Evolutionary conservation across 2,329 filamentous ascomycete species (phyloP).

Genomic region (Monosporascus cannonballus): DNA sequence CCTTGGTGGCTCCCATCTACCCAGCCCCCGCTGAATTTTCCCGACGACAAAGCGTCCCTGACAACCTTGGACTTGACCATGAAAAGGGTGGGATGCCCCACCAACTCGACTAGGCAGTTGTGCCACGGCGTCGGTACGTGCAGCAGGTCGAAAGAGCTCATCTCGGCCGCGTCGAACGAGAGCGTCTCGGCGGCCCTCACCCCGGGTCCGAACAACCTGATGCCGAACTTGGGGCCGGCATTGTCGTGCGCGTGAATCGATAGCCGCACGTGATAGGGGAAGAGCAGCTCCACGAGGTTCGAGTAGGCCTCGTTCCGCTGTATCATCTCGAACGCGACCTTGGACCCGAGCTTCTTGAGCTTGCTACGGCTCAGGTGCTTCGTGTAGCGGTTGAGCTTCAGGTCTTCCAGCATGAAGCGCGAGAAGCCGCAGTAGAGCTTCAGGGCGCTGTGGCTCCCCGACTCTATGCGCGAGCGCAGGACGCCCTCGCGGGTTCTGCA

Average conservation of each 20-base stretch:
- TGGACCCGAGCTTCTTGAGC: constrained; percentile 23
- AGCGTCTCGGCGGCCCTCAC: constrained; percentile 20
- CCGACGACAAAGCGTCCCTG: constrained; percentile 8
- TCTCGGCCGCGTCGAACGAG: constrained; percentile 2
- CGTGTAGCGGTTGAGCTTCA: constrained; percentile 20
- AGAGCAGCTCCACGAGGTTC: constrained; percentile 38
- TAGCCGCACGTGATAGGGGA: constrained; percentile 38
- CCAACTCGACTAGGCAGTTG: constrained; percentile 28
- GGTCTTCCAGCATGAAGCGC: constrained; percentile 43
- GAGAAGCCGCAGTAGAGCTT: constrained; percentile 55
- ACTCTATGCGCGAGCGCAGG: constrained; percentile 20
- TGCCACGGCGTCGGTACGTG: constrained; percentile 37
- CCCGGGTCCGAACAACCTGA: constrained; percentile 28
- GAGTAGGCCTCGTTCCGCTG: constrained; percentile 41
- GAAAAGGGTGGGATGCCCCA: constrained; percentile 7
- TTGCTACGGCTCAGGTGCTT: constrained; percentile 19
- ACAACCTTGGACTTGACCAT: constrained; percentile 14
- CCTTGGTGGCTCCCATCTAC: too few relatives aligned
- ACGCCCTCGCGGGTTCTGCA: constrained; percentile 26
- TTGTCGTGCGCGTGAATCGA: constrained; percentile 41
- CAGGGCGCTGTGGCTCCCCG: constrained; percentile 31
- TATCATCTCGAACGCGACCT: constrained; percentile 29
- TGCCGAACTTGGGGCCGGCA: constrained; percentile 33
- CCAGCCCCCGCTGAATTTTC: constrained; percentile 8
- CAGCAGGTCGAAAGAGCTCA: constrained; percentile 13